Evolutionary conservation across 176 grass and related monocot genomes (phyloP), one percentile per base, ranked within the genome.

Genomic region (Triticum monococcum): DNA sequence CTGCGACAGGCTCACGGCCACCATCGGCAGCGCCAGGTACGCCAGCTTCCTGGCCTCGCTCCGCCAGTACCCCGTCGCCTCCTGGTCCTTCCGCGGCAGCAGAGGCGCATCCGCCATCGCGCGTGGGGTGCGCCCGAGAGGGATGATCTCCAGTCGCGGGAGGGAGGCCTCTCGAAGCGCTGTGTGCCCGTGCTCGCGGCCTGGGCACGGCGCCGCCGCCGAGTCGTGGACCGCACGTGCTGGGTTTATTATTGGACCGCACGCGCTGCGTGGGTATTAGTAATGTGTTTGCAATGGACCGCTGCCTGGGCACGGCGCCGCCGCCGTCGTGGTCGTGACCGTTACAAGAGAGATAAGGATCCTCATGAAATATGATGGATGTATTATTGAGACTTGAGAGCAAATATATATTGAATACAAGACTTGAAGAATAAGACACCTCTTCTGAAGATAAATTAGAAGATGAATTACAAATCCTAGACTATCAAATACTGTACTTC

Each of bases 21-120:
- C 64, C 93, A 95, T 86, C 25, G 93, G 93, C 68, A 81, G 79
- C 68, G 93, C 93, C 68, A 95, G 82, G 76, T 84, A 88, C 9
- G 79, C 87, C 64, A 92, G 45, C 64, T 48, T 79, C 61, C 72
- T 18, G 31, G 81, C 74, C 78, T 92, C 84, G 33, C 23, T 30
- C 81, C 75, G 9, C 73, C 84, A 61, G 74, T 35, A 30, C 63
- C 14, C 30, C 20, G 10, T 23, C 4, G n/a, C 10, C 4, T 48
- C 36, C 61, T 50, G 60, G 20, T 7, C 24, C 84, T 8, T 66
- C 33, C 0, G 50, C 64, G 18, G 66, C 66, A 4, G 78, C 26
- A 81, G 89, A 59, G 61, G 75, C 74, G 68, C 74, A 8, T 72
- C 54, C 57, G 71, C 80, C 84, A 83, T 85, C 41, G 31, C 12